Conservation (phyloP, 1,139 yeast genomes). For the Saccharomyces uvarum region DNA sequence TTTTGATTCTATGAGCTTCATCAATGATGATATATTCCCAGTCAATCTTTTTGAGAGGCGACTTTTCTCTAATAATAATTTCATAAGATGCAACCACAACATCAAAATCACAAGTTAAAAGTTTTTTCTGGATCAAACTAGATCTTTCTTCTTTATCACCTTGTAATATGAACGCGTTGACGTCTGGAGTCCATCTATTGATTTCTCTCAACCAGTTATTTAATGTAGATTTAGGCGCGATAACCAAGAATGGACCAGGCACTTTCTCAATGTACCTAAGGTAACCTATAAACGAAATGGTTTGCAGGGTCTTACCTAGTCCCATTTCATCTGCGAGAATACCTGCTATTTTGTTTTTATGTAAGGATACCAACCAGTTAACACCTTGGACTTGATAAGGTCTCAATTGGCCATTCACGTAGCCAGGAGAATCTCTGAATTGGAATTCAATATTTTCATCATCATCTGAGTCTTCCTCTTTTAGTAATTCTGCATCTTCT, state of each 20-base stretch:
- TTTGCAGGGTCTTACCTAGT: constrained; percentile 87
- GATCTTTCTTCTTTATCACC: constrained; percentile 78
- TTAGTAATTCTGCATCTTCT: constrained; percentile 81
- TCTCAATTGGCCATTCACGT: constrained; percentile 59
- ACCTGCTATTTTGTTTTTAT: constrained; percentile 78
- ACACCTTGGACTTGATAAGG: constrained; percentile 86
- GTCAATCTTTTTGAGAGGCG: constrained; percentile 67
- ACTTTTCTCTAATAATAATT: constrained; percentile 82
- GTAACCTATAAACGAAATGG: constrained; percentile 84
- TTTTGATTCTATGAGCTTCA: constrained; percentile 94
- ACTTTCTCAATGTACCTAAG: constrained; percentile 66
- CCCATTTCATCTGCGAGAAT: constrained; percentile 98
- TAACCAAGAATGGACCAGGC: constrained; percentile 86
- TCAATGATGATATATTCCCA: constrained; percentile 95
- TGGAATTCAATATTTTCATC: constrained; percentile 30
- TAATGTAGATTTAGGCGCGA: constrained; percentile 90
- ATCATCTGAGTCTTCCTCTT: constrained; percentile 59
- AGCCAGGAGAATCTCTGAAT: constrained; percentile 52
- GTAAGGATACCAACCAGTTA: constrained; percentile 80
- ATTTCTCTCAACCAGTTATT: constrained; percentile 96
- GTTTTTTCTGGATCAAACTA: constrained; percentile 47
- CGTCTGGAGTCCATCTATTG: constrained; percentile 94
- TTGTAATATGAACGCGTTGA: constrained; percentile 72
- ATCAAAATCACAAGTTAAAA: constrained; percentile 74
- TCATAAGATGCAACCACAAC: constrained; percentile 87